phyloP scores from a whole-genome alignment of 2,329 filamentous ascomycete genomes.

The Ophiostoma populinum region DNA sequence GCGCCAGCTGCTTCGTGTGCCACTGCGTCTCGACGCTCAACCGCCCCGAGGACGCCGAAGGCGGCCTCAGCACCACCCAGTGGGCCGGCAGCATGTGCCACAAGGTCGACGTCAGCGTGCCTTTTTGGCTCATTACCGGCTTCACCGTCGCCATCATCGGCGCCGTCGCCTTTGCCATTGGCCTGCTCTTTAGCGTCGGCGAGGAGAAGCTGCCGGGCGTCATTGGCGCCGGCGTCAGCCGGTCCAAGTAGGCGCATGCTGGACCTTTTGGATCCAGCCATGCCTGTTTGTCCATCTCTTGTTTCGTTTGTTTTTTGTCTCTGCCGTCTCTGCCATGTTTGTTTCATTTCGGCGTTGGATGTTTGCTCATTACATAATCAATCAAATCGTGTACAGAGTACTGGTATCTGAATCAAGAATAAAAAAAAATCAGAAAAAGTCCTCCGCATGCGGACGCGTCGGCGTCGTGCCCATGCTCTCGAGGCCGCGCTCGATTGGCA shows the following conservation, averaged over 20 bases:
- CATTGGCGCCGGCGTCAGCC: slow-evolving; percentile 83
- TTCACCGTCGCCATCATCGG: slow-evolving; percentile 55
- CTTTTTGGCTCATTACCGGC: slow-evolving; percentile 73
- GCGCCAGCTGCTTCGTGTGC: slow-evolving; percentile 54
- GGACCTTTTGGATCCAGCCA: background rate
- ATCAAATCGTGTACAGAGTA: too few species aligned
- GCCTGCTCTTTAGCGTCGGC: slow-evolving; percentile 68
- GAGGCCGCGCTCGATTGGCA: slow-evolving; percentile 22
- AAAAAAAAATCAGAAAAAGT: background rate
- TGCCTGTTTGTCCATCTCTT: background rate
- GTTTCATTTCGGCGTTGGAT: background rate
- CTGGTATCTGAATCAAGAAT: background rate
- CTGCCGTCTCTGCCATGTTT: background rate
- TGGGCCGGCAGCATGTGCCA: slow-evolving; percentile 82
- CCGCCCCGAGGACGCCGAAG: slow-evolving; percentile 17
- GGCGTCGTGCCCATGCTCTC: slow-evolving; percentile 31
- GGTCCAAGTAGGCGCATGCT: slow-evolving; percentile 36
- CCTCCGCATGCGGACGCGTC: slow-evolving; percentile 16
- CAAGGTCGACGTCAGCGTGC: slow-evolving; percentile 76
- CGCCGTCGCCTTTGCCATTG: slow-evolving; percentile 52
- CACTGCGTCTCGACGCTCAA: slow-evolving; percentile 44
- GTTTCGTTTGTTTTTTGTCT: background rate
- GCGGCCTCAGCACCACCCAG: slow-evolving; percentile 34
- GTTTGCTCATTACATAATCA: too few species aligned
- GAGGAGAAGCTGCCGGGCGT: slow-evolving; percentile 81